Conservation (phyloP, 2,329 filamentous ascomycete genomes). For the Cladosporium cucumerinum region DNA sequence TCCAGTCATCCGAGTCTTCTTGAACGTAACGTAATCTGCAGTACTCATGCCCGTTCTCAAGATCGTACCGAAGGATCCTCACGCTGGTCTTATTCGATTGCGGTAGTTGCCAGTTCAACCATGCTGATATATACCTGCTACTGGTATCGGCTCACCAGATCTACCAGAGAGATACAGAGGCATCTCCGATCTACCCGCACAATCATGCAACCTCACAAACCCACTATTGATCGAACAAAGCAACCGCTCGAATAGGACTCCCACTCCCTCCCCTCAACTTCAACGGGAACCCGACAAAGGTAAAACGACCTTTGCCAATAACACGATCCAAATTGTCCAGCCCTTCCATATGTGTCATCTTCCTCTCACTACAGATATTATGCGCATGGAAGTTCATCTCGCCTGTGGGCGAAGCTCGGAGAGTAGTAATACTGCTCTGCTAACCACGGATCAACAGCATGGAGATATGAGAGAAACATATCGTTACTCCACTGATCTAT, state of each 20-base stretch:
- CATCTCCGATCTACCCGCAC: background rate
- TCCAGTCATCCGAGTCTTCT: background rate
- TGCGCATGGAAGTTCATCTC: constrained; percentile 30
- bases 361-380: constrained; percentile 28
- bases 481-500: too few relatives aligned
- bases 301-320: constrained; percentile 26
- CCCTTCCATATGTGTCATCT: constrained; percentile 30
- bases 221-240: constrained; percentile 21
- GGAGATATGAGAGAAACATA: too few relatives aligned
- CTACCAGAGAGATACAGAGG: background rate
- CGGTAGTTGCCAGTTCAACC: background rate
- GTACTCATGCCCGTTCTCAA: background rate
- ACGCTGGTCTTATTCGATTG: background rate
- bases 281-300: constrained; percentile 27
- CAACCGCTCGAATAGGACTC: constrained; percentile 30
- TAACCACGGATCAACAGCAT: too few relatives aligned
- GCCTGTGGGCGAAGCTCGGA: constrained; percentile 7
- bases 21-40: background rate
- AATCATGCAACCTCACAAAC: background rate
- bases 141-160: background rate
- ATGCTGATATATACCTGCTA: background rate
- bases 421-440: too few relatives aligned
- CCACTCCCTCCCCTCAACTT: constrained; percentile 29
- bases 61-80: background rate
- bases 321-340: constrained; percentile 28